Evolutionary conservation across 1,284 basidiomycete species (phyloP), one percentile per base, ranked within the genome.

Genomic region (Tilletia caries): DNA sequence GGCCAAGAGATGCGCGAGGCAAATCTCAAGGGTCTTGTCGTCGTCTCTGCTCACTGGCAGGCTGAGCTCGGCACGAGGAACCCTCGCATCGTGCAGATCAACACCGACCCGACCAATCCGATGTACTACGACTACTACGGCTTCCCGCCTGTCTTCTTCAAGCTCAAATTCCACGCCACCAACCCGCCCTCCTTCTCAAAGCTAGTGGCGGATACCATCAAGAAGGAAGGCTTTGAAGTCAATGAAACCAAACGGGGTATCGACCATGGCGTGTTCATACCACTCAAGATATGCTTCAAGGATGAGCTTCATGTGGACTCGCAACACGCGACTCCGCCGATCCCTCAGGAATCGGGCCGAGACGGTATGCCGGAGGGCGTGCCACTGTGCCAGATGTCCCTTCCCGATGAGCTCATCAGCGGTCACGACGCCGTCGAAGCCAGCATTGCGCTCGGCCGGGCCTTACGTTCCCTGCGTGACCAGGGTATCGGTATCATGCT

Each of bases 221-320:
- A 58, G 4, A 68, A 71, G 2, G 13, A 54, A 12, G 83, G 82
- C 1, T 71, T 84, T 27, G 62, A 71, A 20, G 73, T 77, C 27
- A 46, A 68, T 27, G 73, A 69, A 25, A 77, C 72, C 23, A 73
- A 79, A 32, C 76, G 86, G 6, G 85, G 85, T 0, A 73, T 85
- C 41, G 86, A 86, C 75, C 86, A 86, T 73, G 86, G 86, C 64
- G 81, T 86, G 12, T 86, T 70, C 84, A 85, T 85, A 13, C 85
- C 85, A 0, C 84, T 86, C 79, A 81, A 78, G 60, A 84, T 84
- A 23, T 82, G 82, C 6, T 84, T 86, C 67, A 76, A 78, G 32
- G 15, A 60, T 25, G 54, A 29, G 25, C 54, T 60, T 10, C 25
- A 6, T 1, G 20, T 25, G 1, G 23, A 18, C 54, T 60, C 54